These are phyloP conservation scores for Ajuga reptans DNA, from an alignment of 305 asterid genomes.

Conservation along the genomic window DNA sequence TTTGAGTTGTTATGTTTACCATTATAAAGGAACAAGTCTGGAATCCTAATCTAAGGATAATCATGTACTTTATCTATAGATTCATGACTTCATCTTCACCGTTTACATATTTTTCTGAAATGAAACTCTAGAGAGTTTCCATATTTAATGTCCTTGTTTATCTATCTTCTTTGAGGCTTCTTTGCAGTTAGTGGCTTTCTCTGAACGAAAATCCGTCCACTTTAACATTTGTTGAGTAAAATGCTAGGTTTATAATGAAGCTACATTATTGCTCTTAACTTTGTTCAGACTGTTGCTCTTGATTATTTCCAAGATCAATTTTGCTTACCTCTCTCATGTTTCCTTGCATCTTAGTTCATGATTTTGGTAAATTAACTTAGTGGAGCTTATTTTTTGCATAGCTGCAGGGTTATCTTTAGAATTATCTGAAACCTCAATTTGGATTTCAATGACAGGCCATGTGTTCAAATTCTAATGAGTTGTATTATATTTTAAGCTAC, in stretches of 20 bases:
- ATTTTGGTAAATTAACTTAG: neutral
- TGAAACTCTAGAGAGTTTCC: neutral
- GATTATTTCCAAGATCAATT: neutral
- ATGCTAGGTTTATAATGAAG: neutral
- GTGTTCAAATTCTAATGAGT: neutral
- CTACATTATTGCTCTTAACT: neutral
- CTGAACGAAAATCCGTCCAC: neutral
- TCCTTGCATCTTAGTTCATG: constrained; percentile 7
- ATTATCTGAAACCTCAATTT: neutral
- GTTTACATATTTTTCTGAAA: constrained; percentile 1
- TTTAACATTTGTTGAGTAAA: neutral
- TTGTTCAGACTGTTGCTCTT: neutral
- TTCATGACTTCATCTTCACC: neutral
- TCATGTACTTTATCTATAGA: neutral
- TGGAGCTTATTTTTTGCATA: neutral
- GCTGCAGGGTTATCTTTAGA: no score
- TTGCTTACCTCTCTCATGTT: neutral
- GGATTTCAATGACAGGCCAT: neutral
- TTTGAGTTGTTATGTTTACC: neutral
- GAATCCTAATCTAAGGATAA: neutral
- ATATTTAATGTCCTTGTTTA: neutral
- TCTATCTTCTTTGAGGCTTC: neutral
- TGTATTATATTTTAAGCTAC: neutral
- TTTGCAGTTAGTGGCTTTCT: constrained; percentile 2
- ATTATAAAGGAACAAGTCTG: neutral